Conservation (phyloP, 1,284 basidiomycete species). For the Erythrobasidium hasegawianum region DNA sequence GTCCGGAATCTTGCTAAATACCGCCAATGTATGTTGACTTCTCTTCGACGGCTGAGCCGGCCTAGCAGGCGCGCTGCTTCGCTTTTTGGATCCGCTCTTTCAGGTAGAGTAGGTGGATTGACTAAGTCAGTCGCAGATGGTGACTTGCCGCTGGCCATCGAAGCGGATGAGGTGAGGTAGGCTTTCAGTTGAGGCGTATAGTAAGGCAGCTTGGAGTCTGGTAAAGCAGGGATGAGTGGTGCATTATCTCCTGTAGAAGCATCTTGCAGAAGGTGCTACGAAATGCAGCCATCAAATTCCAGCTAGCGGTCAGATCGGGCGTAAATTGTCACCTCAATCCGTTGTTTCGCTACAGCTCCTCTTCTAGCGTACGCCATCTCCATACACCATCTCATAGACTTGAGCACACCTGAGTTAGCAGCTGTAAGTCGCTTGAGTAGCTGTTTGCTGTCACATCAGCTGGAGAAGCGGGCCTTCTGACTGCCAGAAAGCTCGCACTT, state of each 20-base stretch:
- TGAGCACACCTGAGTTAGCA: conserved; percentile 58
- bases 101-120: conserved; percentile 59
- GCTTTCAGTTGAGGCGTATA: conserved; percentile 59
- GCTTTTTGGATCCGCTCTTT: conserved; percentile 58
- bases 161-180: conserved; percentile 59
- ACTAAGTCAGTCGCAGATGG: conserved; percentile 52
- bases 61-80: conserved; percentile 62
- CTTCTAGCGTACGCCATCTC: conserved; percentile 68
- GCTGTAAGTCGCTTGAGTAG: conserved; percentile 57
- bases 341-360: conserved; percentile 62
- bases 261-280: conserved; percentile 46
- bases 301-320: background rate
- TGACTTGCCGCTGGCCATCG: conserved; percentile 55
- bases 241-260: conserved; percentile 52
- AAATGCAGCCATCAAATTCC: too few species aligned
- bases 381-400: conserved; percentile 61
- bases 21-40: conserved; percentile 66
- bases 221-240: conserved; percentile 56
- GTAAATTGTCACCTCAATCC: conserved; percentile 51
- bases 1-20: conserved; percentile 46
- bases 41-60: conserved; percentile 63
- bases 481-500: background rate
- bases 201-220: conserved; percentile 60
- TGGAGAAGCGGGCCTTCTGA: background rate
- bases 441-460: conserved; percentile 49